Evolutionary conservation across 345 rosid genomes (phyloP).

Genomic region (Populus deltoides): DNA sequence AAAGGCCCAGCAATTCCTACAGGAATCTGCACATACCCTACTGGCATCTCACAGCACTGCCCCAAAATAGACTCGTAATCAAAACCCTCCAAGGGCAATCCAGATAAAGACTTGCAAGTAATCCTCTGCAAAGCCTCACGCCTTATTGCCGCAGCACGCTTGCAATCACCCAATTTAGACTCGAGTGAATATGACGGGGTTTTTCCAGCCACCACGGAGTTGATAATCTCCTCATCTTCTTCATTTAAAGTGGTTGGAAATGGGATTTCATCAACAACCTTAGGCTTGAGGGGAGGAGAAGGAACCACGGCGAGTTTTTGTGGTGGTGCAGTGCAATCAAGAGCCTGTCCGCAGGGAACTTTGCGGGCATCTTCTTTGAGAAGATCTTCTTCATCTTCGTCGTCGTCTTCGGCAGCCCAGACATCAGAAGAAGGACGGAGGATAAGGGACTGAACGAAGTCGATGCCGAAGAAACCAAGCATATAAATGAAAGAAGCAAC

Average conservation of each 20-base stretch:
- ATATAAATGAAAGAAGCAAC: conserved; percentile 31
- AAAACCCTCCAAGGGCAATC: conserved; percentile 39
- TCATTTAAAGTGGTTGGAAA: not conserved
- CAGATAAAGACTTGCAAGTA: conserved; percentile 31
- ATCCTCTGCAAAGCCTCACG: conserved; percentile 39
- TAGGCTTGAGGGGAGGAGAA: not conserved
- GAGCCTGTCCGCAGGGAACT: conserved; percentile 24
- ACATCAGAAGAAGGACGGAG: conserved; percentile 32
- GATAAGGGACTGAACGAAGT: conserved; percentile 38
- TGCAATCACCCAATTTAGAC: conserved; percentile 42
- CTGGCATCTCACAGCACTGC: conserved; percentile 52
- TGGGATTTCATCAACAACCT: conserved; percentile 7
- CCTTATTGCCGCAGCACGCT: conserved; percentile 36
- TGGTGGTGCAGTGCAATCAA: conserved; percentile 11
- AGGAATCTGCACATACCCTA: conserved; percentile 48
- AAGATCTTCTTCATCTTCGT: not conserved
- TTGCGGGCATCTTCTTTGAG: conserved; percentile 15
- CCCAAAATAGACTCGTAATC: conserved; percentile 40
- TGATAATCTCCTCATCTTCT: conserved; percentile 37
- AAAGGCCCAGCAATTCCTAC: conserved; percentile 48
- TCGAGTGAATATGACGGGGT: conserved; percentile 41
- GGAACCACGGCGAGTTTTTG: not conserved
- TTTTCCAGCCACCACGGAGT: conserved; percentile 34
- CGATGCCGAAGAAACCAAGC: conserved; percentile 39
- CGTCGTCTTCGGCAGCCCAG: conserved; percentile 25